Evolutionary conservation across 441 rosid species (phyloP).

Genomic region (Gossypium lobatum): DNA sequence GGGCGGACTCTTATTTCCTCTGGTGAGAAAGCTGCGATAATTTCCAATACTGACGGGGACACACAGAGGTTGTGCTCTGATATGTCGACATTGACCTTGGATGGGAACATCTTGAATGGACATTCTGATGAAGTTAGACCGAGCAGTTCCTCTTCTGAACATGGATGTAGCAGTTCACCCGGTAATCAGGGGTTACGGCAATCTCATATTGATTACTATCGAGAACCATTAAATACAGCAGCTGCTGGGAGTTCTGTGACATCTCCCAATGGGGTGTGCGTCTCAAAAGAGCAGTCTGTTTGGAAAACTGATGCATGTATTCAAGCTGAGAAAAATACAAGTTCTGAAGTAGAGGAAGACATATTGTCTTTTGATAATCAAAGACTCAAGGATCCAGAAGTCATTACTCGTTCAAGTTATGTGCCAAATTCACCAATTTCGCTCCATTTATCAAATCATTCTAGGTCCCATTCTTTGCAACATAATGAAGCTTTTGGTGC

Average conservation of each 20-base stretch:
- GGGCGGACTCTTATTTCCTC: conserved; percentile 22
- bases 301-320: conserved; percentile 36
- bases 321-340: conserved; percentile 21
- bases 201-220: conserved; percentile 33
- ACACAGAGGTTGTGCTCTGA: conserved; percentile 29
- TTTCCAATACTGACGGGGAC: conserved; percentile 19
- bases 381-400: conserved; percentile 61
- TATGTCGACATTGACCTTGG: conserved; percentile 37
- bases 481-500: conserved; percentile 33
- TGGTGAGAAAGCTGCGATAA: conserved; percentile 26
- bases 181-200: conserved; percentile 32
- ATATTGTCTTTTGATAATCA: conserved; percentile 58
- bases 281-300: conserved; percentile 30
- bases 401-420: conserved; percentile 31
- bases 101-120: conserved; percentile 26
- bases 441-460: conserved; percentile 34
- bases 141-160: conserved; percentile 32
- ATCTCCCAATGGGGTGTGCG: conserved; percentile 17
- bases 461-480: conserved; percentile 47
- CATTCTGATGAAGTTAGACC: conserved; percentile 27
- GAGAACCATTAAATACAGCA: conserved; percentile 28
- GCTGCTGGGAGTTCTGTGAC: conserved; percentile 18
- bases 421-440: conserved; percentile 42
- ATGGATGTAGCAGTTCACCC: conserved; percentile 32
- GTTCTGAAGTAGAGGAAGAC: conserved; percentile 56